A percentile compares a stretch with the other conserved stretches of the same genome.
Evolutionary conservation across 495 filamentous ascomycete species (phyloP).

Genomic region (Daldinia bambusicola): DNA sequence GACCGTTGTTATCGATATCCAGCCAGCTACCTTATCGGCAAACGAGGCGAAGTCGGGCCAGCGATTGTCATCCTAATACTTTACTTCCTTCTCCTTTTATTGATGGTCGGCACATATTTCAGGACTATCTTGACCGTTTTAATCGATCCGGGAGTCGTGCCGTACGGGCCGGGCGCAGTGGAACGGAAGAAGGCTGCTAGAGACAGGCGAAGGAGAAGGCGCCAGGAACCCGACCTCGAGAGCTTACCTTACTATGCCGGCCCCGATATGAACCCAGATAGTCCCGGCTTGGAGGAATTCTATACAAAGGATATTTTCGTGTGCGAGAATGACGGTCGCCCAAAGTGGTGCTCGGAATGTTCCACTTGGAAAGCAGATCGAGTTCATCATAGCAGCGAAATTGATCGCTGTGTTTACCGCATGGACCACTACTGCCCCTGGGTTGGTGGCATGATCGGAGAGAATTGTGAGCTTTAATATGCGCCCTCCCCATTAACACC

Average conservation of each 20-base stretch:
- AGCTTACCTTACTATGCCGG: slow-evolving; percentile 49
- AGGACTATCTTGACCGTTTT: slow-evolving; percentile 72
- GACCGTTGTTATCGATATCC: slow-evolving; percentile 1
- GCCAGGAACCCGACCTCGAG: slow-evolving; percentile 53
- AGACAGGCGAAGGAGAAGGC: slow-evolving; percentile 41
- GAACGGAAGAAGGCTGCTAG: slow-evolving; percentile 38
- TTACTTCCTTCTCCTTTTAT: slow-evolving; percentile 74
- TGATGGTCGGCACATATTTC: slow-evolving; percentile 73
- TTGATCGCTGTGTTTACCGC: slow-evolving; percentile 80
- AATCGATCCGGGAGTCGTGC: slow-evolving; percentile 74
- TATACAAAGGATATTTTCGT: slow-evolving; percentile 84
- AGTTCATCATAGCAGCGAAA: slow-evolving; percentile 83
- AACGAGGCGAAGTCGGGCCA: slow-evolving; percentile 59
- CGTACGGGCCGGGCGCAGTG: slow-evolving; percentile 61
- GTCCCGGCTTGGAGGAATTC: slow-evolving; percentile 66
- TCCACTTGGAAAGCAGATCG: slow-evolving; percentile 85
- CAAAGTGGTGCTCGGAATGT: slow-evolving; percentile 82
- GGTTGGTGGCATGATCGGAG: slow-evolving; percentile 90
- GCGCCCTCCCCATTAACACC: background rate
- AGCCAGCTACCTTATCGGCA: slow-evolving; percentile 74
- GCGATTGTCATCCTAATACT: slow-evolving; percentile 75
- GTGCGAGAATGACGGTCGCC: slow-evolving; percentile 80
- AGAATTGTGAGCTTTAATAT: slow-evolving; percentile 62
- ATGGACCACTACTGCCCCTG: slow-evolving; percentile 98
- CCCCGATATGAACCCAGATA: slow-evolving; percentile 55